A percentile compares a stretch with the other conserved stretches of the same genome.
Evolutionary conservation across 805 yeast genomes (phyloP).

Genomic region (Saccharomycopsis javanensis): DNA sequence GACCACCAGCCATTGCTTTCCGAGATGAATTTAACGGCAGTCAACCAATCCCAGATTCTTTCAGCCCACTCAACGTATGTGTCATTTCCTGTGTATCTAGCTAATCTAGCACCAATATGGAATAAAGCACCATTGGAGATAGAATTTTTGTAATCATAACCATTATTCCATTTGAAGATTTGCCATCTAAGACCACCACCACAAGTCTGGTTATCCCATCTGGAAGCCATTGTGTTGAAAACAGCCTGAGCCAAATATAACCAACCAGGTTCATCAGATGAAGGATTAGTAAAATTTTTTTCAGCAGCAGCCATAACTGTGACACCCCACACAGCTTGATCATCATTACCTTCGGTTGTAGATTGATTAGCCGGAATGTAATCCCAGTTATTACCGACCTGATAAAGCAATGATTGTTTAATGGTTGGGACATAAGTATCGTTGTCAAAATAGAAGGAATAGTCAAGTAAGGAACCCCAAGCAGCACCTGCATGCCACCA

Average conservation of each 20-base stretch:
- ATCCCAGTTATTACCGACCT: slow-evolving; percentile 63
- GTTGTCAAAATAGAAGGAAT: slow-evolving; percentile 61
- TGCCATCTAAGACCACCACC: slow-evolving; percentile 95
- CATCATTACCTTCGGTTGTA: slow-evolving; percentile 94
- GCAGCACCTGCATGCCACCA: slow-evolving; percentile 99
- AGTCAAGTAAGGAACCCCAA: slow-evolving; percentile 80
- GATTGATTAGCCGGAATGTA: slow-evolving; percentile 84
- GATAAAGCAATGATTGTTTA: slow-evolving; percentile 56
- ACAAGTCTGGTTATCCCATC: slow-evolving; percentile 76
- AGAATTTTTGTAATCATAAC: slow-evolving; percentile 87
- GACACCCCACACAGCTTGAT: slow-evolving; percentile 95
- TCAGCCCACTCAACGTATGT: slow-evolving; percentile 71
- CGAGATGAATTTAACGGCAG: slow-evolving; percentile 38
- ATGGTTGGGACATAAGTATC: slow-evolving; percentile 52
- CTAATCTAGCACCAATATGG: slow-evolving; percentile 79
- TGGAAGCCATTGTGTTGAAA: slow-evolving; percentile 76
- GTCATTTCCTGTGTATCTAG: slow-evolving; percentile 68
- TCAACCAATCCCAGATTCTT: slow-evolving; percentile 74
- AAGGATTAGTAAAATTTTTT: slow-evolving; percentile 68
- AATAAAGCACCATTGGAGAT: slow-evolving; percentile 87
- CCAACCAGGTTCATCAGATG: slow-evolving; percentile 61
- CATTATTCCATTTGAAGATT: slow-evolving; percentile 88
- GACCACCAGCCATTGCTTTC: slow-evolving; percentile 31
- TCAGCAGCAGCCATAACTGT: slow-evolving; percentile 91
- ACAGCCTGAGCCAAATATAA: slow-evolving; percentile 77